Evolutionary conservation across 2,329 filamentous ascomycete genomes (phyloP).

Genomic region (Cordyceps fumosorosea): DNA sequence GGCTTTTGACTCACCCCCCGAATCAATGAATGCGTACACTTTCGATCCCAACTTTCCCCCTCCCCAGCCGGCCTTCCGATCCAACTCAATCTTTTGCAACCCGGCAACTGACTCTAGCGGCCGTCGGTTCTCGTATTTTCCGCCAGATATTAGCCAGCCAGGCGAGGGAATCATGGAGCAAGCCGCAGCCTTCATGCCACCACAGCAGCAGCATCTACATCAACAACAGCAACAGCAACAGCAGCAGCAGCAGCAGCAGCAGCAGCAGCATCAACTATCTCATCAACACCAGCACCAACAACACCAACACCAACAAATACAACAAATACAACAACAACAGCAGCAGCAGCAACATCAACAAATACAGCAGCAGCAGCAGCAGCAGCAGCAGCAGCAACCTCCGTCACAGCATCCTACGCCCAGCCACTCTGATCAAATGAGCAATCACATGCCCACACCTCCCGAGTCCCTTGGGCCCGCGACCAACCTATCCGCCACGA

Average conservation of each 20-base stretch:
- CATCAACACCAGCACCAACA: slow-evolving; percentile 17
- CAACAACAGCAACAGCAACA: slow-evolving; percentile 4
- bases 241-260: slow-evolving; percentile 8
- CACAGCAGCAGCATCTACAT: slow-evolving; percentile 1
- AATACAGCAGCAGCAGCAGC: slow-evolving; percentile 14
- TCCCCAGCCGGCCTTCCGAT: slow-evolving; percentile 52
- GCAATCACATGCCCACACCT: slow-evolving; percentile 35
- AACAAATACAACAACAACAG: slow-evolving; percentile 12
- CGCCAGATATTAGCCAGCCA: slow-evolving; percentile 43
- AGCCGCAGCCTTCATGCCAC: slow-evolving; percentile 3
- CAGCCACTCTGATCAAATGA: slow-evolving; percentile 21
- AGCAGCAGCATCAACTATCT: slow-evolving; percentile 15
- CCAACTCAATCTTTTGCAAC: slow-evolving; percentile 59
- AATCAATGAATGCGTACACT: slow-evolving; percentile 42
- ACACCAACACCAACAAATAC: slow-evolving; percentile 8
- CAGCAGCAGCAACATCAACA: slow-evolving; percentile 13
- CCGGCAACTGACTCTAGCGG: slow-evolving; percentile 49
- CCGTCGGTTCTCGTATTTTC: slow-evolving; percentile 57
- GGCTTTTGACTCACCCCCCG: slow-evolving; percentile 50
- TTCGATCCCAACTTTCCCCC: slow-evolving; percentile 37
- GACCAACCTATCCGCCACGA: slow-evolving; percentile 23
- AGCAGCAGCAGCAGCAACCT: slow-evolving; percentile 11
- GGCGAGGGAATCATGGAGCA: slow-evolving; percentile 20
- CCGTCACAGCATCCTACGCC: slow-evolving; percentile 21
- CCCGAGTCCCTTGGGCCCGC: slow-evolving; percentile 34